phyloP scores from a whole-genome alignment of 2,329 filamentous ascomycete species.

The Penicillium oxalicum region DNA sequence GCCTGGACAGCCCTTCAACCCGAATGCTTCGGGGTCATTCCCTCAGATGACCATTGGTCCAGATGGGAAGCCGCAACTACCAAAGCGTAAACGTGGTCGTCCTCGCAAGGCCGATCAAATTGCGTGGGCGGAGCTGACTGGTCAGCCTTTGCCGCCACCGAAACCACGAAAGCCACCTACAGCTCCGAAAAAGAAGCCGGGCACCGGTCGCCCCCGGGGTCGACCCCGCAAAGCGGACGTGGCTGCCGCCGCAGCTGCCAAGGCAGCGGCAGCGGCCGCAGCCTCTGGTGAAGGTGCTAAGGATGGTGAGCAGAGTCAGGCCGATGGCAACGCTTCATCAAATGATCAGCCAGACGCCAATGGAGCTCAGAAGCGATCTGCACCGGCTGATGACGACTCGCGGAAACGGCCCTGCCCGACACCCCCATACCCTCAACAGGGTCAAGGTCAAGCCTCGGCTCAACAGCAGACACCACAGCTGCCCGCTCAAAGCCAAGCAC shows the following conservation, averaged over 20 bases:
- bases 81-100: constrained; percentile 27
- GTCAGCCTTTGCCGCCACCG: constrained; percentile 14
- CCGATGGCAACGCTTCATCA: constrained; percentile 6
- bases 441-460: constrained; percentile 4
- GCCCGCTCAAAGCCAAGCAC: constrained; percentile 9
- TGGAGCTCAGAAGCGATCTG: constrained; percentile 8
- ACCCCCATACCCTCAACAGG: constrained; percentile 16
- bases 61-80: constrained; percentile 19
- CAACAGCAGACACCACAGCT: constrained; percentile 6
- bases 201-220: constrained; percentile 30
- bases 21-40: constrained; percentile 9
- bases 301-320: constrained; percentile 14
- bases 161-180: constrained; percentile 21
- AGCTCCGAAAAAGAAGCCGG: constrained; percentile 12
- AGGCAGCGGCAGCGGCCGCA: constrained; percentile 21
- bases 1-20: constrained; percentile 19
- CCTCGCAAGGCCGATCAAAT: constrained; percentile 27
- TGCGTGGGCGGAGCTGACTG: constrained; percentile 18
- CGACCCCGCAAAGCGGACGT: constrained; percentile 32
- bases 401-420: constrained; percentile 16
- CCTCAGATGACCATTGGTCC: constrained; percentile 15
- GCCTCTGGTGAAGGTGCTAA: constrained; percentile 22
- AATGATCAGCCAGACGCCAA: constrained; percentile 7
- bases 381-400: constrained; percentile 12
- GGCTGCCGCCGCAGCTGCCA: constrained; percentile 21